Conservation (phyloP, 257 asterid genomes). For the Solanum pimpinellifolium region DNA sequence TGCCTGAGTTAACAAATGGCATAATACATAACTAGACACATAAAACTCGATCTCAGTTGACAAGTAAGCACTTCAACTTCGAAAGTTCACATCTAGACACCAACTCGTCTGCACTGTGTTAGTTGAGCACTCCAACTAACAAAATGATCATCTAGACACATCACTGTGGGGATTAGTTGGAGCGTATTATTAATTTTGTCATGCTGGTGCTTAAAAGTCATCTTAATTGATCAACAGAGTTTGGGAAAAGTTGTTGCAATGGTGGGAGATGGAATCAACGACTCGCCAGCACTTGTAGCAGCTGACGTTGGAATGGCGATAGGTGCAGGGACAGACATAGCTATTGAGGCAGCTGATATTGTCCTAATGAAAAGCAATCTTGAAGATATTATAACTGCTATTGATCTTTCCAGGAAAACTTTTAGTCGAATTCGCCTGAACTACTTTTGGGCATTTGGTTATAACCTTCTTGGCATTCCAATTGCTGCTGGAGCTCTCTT, state of each 20-base stretch:
- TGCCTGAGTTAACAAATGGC: neutral
- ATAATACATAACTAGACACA: neutral
- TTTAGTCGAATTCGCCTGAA: slow-evolving; percentile 17
- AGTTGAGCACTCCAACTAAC: neutral
- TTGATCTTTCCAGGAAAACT: slow-evolving; percentile 24
- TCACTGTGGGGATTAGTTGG: neutral
- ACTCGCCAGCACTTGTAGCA: slow-evolving; percentile 25
- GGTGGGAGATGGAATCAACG: slow-evolving; percentile 34
- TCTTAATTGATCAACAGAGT: neutral
- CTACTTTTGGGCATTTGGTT: slow-evolving; percentile 25
- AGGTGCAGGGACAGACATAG: slow-evolving; percentile 29
- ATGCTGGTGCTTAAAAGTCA: neutral
- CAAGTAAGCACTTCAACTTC: neutral
- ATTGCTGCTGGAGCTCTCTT: slow-evolving; percentile 26
- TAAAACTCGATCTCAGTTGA: neutral
- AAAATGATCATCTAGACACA: neutral
- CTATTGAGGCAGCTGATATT: slow-evolving; percentile 27
- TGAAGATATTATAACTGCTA: slow-evolving; percentile 31
- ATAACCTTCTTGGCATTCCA: slow-evolving; percentile 24
- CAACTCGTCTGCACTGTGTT: neutral
- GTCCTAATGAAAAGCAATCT: slow-evolving; percentile 24
- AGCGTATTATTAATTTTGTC: neutral
- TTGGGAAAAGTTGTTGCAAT: slow-evolving; percentile 21
- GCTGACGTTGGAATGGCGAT: slow-evolving; percentile 29
- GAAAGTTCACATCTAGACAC: neutral